Evolutionary conservation across 208 protist species (phyloP), one percentile per base, ranked within the genome.

Genomic region (Balamuthia mandrillaris): DNA sequence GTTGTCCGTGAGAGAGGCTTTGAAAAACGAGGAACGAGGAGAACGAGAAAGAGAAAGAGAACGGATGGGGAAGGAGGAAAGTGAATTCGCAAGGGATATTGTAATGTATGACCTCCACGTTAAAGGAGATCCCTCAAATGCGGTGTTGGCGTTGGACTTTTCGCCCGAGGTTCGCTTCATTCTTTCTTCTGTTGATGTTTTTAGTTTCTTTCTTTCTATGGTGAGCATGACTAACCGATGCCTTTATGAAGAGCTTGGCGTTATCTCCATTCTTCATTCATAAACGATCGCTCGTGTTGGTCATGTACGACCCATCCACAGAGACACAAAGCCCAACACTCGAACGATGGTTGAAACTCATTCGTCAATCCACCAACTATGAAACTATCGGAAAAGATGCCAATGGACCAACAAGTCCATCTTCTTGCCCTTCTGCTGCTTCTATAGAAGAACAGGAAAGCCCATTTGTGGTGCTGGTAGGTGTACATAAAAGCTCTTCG

Each of bases 41-140:
- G n/a, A n/a, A n/a, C n/a, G n/a, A n/a, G n/a, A n/a, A n/a, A n/a
- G n/a, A n/a, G n/a, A n/a, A n/a, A n/a, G n/a, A n/a, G n/a, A n/a
- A n/a, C n/a, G n/a, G n/a, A n/a, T n/a, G n/a, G n/a, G n/a, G n/a
- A n/a, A n/a, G n/a, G n/a, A n/a, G n/a, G n/a, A n/a, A n/a, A n/a
- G n/a, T n/a, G n/a, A n/a, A n/a, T n/a, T n/a, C n/a, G n/a, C n/a
- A n/a, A n/a, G n/a, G n/a, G n/a, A n/a, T n/a, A n/a, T n/a, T n/a
- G n/a, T n/a, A 45, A 72, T 72, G n/a, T 72, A 72, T 41, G 47
- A 72, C 37, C 63, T 72, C n/a, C 63, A 33, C 63, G 47, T 72
- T 33, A 39, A 45, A 21, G 63, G 63, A 33, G 7, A 72, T 1
- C 7, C 21, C 7, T 9, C n/a, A 18, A 49, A 49, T 41, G 47